Evolutionary conservation across 2,329 filamentous ascomycete species (phyloP).

Genomic region (Aureobasidium melanogenum): DNA sequence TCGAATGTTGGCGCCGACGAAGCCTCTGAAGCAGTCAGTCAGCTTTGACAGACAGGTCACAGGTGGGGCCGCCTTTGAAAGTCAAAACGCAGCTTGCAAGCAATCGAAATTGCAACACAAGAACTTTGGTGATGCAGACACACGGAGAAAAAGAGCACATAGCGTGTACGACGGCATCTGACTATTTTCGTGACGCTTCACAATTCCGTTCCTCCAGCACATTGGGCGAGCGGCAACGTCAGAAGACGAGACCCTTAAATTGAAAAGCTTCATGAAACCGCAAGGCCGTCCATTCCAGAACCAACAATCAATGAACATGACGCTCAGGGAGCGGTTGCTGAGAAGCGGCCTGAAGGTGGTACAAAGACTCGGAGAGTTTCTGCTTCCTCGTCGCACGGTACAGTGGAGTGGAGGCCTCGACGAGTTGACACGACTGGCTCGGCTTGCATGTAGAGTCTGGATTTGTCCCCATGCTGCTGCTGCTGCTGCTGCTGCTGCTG

Average conservation of each 20-base stretch:
- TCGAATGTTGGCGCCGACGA: neutral
- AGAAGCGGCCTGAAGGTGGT: slow-evolving; percentile 7
- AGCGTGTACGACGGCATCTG: neutral
- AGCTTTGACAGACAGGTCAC: slow-evolving; percentile 10
- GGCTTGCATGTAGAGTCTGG: neutral
- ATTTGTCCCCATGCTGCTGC: neutral
- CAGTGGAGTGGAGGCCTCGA: neutral
- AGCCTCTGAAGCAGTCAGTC: slow-evolving; percentile 1
- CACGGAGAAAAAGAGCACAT: neutral
- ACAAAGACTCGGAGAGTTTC: slow-evolving; percentile 8
- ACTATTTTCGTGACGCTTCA: neutral
- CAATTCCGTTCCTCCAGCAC: neutral
- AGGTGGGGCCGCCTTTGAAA: slow-evolving; percentile 8
- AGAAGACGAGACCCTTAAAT: neutral
- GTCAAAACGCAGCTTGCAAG: neutral
- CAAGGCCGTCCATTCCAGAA: neutral
- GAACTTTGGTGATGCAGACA: neutral
- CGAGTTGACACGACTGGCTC: neutral
- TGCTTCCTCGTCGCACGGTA: slow-evolving; percentile 4
- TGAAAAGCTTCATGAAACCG: slow-evolving; percentile 3
- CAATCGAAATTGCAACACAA: slow-evolving; percentile 10
- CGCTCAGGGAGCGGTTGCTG: slow-evolving; percentile 1
- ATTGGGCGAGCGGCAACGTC: neutral
- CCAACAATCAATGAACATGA: neutral
- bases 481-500: too few species aligned